Conservation (phyloP, 495 filamentous ascomycete genomes). For the Aspergillus carlsbadensis region DNA sequence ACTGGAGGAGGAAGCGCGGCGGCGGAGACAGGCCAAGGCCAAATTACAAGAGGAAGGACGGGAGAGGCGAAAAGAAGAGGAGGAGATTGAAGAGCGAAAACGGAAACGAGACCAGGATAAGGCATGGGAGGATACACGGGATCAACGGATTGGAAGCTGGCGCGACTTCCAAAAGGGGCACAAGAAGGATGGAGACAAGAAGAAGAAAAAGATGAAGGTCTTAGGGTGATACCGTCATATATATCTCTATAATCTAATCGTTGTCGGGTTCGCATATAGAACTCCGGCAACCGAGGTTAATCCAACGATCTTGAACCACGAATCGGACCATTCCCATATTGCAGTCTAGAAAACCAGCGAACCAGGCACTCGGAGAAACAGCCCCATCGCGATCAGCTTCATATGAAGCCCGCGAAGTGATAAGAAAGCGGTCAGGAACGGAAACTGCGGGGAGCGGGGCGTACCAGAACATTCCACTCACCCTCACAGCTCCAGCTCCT, state of each 20-base stretch:
- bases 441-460: constrained; percentile 18
- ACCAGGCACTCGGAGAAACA: too few relatives aligned
- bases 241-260: not conserved
- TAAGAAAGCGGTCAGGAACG: constrained; percentile 20
- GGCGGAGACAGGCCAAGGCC: constrained; percentile 83
- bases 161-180: constrained; percentile 79
- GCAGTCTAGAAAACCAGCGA: not conserved
- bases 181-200: constrained; percentile 54
- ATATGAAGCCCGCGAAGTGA: not conserved
- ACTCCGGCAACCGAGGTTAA: too few relatives aligned
- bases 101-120: constrained; percentile 89
- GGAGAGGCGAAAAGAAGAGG: constrained; percentile 81
- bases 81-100: constrained; percentile 84
- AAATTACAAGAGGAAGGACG: constrained; percentile 96
- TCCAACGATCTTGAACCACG: too few relatives aligned
- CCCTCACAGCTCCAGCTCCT: not conserved
- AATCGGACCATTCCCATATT: too few relatives aligned
- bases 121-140: constrained; percentile 90
- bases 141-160: constrained; percentile 92
- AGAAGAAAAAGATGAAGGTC: constrained; percentile 96
- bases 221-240: constrained; percentile 44
- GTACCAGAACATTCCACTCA: constrained; percentile 11
- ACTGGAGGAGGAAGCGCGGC: constrained; percentile 85
- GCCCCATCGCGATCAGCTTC: too few relatives aligned
- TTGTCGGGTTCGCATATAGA: not conserved